These are phyloP conservation scores for Crucihimalaya himalaica DNA, from an alignment of 345 rosid genomes.

Conservation along the genomic window DNA sequence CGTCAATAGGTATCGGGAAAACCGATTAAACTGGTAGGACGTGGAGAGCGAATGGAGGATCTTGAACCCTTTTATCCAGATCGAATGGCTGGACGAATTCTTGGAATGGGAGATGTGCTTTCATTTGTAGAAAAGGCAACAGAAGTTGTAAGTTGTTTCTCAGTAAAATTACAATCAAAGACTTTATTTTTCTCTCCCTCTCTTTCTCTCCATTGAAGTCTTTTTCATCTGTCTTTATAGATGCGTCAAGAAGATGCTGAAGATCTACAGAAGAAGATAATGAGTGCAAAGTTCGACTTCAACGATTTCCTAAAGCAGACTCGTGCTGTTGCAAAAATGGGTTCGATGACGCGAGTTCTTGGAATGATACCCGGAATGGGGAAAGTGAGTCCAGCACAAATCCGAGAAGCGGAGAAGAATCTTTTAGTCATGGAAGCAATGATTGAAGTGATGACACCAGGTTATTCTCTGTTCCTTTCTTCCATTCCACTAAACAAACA, in stretches of 20 bases:
- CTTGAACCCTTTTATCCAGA: slow-evolving; percentile 98
- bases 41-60: slow-evolving; percentile 97
- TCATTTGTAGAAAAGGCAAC: slow-evolving; percentile 97
- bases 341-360: slow-evolving; percentile 86
- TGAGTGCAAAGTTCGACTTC: slow-evolving; percentile 96
- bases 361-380: slow-evolving; percentile 99
- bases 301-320: slow-evolving; percentile 97
- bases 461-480: slow-evolving; percentile 40
- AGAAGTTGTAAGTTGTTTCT: slow-evolving; percentile 78
- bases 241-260: slow-evolving; percentile 98
- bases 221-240: slow-evolving; percentile 44
- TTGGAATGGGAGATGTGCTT: slow-evolving; percentile 99
- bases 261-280: slow-evolving; percentile 94
- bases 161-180: slow-evolving; percentile 9
- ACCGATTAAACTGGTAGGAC: slow-evolving; percentile 95
- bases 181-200: background rate
- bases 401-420: slow-evolving; percentile 95
- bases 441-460: slow-evolving; percentile 97
- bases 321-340: slow-evolving; percentile 96
- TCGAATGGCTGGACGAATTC: slow-evolving; percentile 96
- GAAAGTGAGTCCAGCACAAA: slow-evolving; percentile 91
- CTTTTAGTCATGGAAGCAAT: slow-evolving; percentile 81
- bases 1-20: slow-evolving; percentile 82
- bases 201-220: slow-evolving; percentile 3
- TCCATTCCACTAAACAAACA: slow-evolving; percentile 18